These are phyloP conservation scores for Phytophthora boehmeriae DNA, from an alignment of 352 stramenopile genomes.

Conservation along the genomic window DNA sequence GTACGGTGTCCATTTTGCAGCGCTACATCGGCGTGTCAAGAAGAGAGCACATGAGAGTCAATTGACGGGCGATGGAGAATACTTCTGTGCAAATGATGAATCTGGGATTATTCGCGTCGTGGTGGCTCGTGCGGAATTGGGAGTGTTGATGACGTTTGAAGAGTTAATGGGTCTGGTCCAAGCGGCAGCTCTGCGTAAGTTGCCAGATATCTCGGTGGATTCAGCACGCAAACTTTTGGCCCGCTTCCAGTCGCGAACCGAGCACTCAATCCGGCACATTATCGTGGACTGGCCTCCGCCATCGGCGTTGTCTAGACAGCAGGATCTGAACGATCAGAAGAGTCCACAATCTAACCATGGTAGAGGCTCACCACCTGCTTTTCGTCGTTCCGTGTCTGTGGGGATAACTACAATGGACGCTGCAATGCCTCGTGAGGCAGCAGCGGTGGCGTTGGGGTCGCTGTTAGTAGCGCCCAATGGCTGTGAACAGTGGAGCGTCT, in stretches of 20 bases:
- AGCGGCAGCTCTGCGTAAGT: slow-evolving; percentile 54
- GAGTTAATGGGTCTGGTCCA: slow-evolving; percentile 67
- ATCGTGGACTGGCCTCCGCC: slow-evolving; percentile 50
- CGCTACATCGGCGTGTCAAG: slow-evolving; percentile 59
- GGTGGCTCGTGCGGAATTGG: slow-evolving; percentile 56
- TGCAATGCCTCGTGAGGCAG: too few relatives aligned
- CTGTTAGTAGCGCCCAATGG: too few relatives aligned
- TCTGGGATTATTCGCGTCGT: slow-evolving; percentile 63
- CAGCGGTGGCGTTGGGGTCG: too few relatives aligned
- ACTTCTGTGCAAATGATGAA: slow-evolving; percentile 61
- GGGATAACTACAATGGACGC: too few relatives aligned
- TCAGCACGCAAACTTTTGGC: slow-evolving; percentile 51
- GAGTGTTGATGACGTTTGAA: slow-evolving; percentile 69
- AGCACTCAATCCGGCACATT: slow-evolving; percentile 57
- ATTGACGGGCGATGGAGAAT: slow-evolving; percentile 22
- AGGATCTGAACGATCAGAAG: too few relatives aligned
- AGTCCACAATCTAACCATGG: background rate
- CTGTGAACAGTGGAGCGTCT: too few relatives aligned
- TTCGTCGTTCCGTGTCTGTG: too few relatives aligned
- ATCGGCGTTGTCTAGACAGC: background rate
- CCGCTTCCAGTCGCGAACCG: slow-evolving; percentile 58
- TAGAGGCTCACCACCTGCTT: background rate
- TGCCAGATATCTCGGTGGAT: slow-evolving; percentile 65
- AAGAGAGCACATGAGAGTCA: slow-evolving; percentile 44
- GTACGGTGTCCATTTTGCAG: slow-evolving; percentile 62